Base-by-base conservation (phyloP, 169 alveolate species). In the Plasmodium relictum region DNA sequence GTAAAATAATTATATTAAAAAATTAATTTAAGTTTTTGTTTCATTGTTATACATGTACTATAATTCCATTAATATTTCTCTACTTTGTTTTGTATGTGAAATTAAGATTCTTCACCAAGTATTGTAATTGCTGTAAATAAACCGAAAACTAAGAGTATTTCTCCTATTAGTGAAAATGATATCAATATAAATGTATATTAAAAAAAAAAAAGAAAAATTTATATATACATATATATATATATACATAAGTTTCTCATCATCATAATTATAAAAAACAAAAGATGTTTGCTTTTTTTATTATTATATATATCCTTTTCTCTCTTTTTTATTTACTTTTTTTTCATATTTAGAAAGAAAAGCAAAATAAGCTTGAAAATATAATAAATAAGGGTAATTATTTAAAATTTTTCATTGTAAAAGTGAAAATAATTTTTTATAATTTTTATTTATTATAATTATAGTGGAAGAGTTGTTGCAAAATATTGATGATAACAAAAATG, bases 381-480 rank as follows among this genome's bases (percentile, higher is more conserved):
- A 69, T 69, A 20, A 69, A 16, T 18, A 50, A 12, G 8, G 78
- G 78, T 69, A 69, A 48, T 4, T 9, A 12, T 69, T 50, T 44
- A 20, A 2, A 3, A 20, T 69, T 45, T 20, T 6, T 24, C 5
- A 56, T 6, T 56, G 20, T 18, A 56, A 56, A 56, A 56, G 20
- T 56, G 31, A 56, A 56, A 56, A 56, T 56, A 14, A 26, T 63
- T 9, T 12, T 63, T 39, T 1, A 3, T 3, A 2, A 3, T 63
- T 41, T 58, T 31, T 41, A 0, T 24, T 63, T 76, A 18, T 20
- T 76, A 20, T 76, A 52, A 18, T 76, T 58, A 45, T 65, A 76
- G 89, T 72, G 76, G 59, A 63, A 68, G 78, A 76, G 52, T 24
- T 76, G 12, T 41, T 76, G 22, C 76, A 42, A n/a, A 76, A 58